Base-by-base conservation (phyloP, 352 stramenopile genomes). In the Globisporangium cederbergense region DNA sequence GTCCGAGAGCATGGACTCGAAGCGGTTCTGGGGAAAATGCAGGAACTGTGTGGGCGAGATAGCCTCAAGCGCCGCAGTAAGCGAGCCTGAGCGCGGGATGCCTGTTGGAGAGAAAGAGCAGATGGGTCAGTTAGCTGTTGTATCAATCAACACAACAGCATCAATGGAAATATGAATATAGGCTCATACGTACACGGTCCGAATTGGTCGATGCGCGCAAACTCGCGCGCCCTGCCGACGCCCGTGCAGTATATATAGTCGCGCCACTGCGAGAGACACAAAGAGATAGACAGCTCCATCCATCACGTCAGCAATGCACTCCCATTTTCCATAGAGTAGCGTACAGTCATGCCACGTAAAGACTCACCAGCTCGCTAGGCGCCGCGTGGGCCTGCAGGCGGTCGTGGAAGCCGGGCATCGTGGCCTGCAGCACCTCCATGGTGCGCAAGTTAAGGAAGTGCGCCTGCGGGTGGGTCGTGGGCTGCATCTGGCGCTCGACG, bases 381-480 rank as follows among this genome's bases (percentile, higher is more conserved):
- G 84, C 83, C 3, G 86, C 84, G 32, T 89, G 62, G 45, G 73
- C 66, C 9, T 90, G 66, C 60, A 95, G 55, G 7, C 73, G 75
- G 65, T 93, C 76, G 64, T 96, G 87, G 54, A 95, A 90, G 46
- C 49, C 64, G 18, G 81, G 81, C 74, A 95, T 84, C n/a, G 81
- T 65, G 40, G 77, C 62, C 34, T 84, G 85, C 4, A 98, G 73
- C 65, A 98, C 88, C 64, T 98, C 95, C 91, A 98, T 98, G 1
- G 89, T 97, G 34, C 95, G 80, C 7, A 97, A 77, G 67, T 98
- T 98, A 38, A 98, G 82, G 75, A 98, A 98, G 71, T 98, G 95
- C 57, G 95, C 95, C 72, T 98, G 93, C 8, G 95, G 95, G 71
- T 98, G 95, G 32, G 32, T 36, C 32, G 32, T 36, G 32, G 32